These are phyloP conservation scores for Mortierella sp. DNA, from an alignment of 371 early-diverging fungal species.

Conservation along the genomic window DNA sequence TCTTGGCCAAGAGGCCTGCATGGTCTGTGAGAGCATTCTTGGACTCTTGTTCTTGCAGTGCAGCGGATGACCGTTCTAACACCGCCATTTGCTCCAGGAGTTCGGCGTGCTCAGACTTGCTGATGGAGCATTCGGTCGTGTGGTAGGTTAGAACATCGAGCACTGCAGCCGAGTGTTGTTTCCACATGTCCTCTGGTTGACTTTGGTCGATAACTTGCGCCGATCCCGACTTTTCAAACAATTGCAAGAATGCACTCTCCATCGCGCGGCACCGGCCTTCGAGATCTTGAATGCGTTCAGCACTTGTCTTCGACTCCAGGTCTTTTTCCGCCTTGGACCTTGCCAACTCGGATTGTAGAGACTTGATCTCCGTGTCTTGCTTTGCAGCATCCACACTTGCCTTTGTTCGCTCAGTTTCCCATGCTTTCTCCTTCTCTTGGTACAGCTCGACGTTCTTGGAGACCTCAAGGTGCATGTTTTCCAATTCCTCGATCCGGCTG, in stretches of 20 bases:
- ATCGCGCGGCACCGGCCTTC: constrained; percentile 27
- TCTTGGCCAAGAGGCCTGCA: constrained; percentile 20
- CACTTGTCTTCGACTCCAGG: constrained; percentile 12
- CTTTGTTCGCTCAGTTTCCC: constrained; percentile 19
- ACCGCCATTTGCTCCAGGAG: constrained; percentile 21
- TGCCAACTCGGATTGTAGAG: constrained; percentile 16
- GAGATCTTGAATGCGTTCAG: constrained; percentile 18
- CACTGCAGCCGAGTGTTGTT: constrained; percentile 18
- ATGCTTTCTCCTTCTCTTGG: constrained; percentile 19
- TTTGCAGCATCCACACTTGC: constrained; percentile 4
- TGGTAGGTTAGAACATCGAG: constrained; percentile 15
- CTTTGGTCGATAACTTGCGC: background rate
- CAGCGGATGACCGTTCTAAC: background rate
- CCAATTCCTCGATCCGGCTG: constrained; percentile 25
- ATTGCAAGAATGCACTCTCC: constrained; percentile 26
- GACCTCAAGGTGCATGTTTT: constrained; percentile 6
- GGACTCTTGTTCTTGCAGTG: constrained; percentile 16
- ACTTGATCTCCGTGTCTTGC: constrained; percentile 2
- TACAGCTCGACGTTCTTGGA: constrained; percentile 23
- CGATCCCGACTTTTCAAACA: constrained; percentile 21
- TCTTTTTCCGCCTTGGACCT: background rate
- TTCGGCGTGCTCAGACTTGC: constrained; percentile 20
- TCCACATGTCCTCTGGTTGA: constrained; percentile 12
- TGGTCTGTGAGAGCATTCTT: constrained; percentile 14
- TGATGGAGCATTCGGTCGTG: constrained; percentile 21